These are phyloP conservation scores for Saturnispora sanitii DNA, from an alignment of 805 yeast genomes.

Conservation along the genomic window DNA sequence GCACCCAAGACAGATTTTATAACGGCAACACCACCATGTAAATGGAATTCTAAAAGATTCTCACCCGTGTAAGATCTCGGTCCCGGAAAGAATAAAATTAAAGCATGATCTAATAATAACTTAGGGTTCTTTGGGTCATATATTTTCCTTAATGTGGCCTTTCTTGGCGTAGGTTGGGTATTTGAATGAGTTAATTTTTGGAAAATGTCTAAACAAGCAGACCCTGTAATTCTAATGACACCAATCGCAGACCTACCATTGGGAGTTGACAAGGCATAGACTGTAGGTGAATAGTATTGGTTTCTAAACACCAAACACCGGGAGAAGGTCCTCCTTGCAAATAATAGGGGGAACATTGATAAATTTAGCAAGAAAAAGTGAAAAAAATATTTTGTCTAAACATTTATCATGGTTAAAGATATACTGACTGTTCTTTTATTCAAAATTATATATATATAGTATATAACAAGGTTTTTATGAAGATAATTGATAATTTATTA, in stretches of 20 bases:
- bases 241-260: conserved; percentile 80
- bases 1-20: conserved; percentile 57
- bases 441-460: too few species aligned
- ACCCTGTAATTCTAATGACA: conserved; percentile 74
- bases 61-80: conserved; percentile 91
- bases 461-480: background rate
- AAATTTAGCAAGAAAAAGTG: background rate
- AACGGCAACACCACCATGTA: conserved; percentile 91
- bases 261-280: conserved; percentile 84
- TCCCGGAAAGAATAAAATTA: conserved; percentile 54
- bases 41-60: conserved; percentile 77
- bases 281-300: conserved; percentile 41
- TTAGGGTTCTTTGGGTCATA: conserved; percentile 22
- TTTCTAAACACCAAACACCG: background rate
- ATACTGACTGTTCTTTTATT: too few species aligned
- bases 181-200: conserved; percentile 34
- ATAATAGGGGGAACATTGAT: background rate
- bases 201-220: conserved; percentile 40
- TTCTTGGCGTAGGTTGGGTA: conserved; percentile 37
- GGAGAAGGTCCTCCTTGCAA: background rate
- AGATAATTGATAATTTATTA: too few species aligned
- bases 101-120: conserved; percentile 62
- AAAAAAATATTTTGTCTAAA: background rate
- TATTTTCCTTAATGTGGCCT: conserved; percentile 50
- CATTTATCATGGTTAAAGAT: too few species aligned